These are phyloP conservation scores for Cryoendolithus antarcticus DNA, from an alignment of 2,329 filamentous ascomycete genomes.

Conservation along the genomic window DNA sequence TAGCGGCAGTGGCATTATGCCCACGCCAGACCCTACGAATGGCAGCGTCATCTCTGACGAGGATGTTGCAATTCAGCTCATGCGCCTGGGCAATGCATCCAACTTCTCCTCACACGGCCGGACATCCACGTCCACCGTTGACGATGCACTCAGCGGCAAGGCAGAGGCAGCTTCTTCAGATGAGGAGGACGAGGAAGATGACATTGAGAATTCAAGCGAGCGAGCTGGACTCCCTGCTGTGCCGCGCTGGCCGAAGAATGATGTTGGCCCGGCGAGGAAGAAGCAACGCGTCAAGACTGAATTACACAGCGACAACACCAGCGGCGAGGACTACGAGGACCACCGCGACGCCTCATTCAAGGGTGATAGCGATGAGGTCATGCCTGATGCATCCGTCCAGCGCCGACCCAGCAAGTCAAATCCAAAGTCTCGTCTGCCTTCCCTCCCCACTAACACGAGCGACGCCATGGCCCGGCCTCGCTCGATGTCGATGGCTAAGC, in stretches of 20 bases:
- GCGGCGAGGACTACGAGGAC: constrained; percentile 48
- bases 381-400: constrained; percentile 17
- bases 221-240: constrained; percentile 27
- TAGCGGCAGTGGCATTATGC: constrained; percentile 51
- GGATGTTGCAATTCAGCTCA: constrained; percentile 92
- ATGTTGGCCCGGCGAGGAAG: constrained; percentile 21
- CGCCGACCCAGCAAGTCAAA: constrained; percentile 31
- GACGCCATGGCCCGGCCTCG: constrained; percentile 23
- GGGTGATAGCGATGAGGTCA: constrained; percentile 38
- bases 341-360: constrained; percentile 41
- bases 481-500: constrained; percentile 38
- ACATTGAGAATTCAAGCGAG: constrained; percentile 66
- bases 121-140: constrained; percentile 82
- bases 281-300: constrained; percentile 34
- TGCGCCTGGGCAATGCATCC: constrained; percentile 86
- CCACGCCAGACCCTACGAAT: constrained; percentile 93
- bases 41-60: constrained; percentile 96
- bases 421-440: constrained; percentile 18
- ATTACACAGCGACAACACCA: constrained; percentile 45
- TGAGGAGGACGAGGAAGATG: constrained; percentile 61
- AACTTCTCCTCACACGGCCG: constrained; percentile 77
- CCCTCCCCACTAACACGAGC: too few species aligned
- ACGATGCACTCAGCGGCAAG: constrained; percentile 84
- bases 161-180: constrained; percentile 70
- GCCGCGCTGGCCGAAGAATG: constrained; percentile 15